Evolutionary conservation across 2,329 filamentous ascomycete species (phyloP).

Genomic region (Celoporthe dispersa): DNA sequence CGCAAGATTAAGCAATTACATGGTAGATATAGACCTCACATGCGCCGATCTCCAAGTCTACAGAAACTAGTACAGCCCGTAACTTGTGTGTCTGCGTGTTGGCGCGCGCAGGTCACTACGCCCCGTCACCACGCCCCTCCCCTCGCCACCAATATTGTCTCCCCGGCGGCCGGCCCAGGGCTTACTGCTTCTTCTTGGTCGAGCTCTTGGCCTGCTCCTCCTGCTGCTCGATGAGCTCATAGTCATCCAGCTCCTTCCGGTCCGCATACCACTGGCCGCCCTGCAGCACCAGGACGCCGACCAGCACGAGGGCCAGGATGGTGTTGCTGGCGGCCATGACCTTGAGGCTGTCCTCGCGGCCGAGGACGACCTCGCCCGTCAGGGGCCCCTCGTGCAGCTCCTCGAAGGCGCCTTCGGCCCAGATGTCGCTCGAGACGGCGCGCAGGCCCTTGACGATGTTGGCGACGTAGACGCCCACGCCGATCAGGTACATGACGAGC

Average conservation of each 20-base stretch:
- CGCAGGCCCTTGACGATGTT: slow-evolving; percentile 96
- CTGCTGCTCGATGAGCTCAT: slow-evolving; percentile 64
- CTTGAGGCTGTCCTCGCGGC: slow-evolving; percentile 85
- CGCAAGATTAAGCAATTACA: not conserved
- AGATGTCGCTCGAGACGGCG: slow-evolving; percentile 76
- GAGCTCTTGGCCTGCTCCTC: slow-evolving; percentile 34
- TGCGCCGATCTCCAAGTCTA: not conserved
- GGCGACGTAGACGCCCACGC: slow-evolving; percentile 88
- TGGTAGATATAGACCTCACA: not conserved
- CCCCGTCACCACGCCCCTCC: not conserved
- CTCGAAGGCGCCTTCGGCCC: slow-evolving; percentile 46
- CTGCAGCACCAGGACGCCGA: slow-evolving; percentile 91
- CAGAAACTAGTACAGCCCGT: not conserved
- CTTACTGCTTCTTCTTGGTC: slow-evolving; percentile 32
- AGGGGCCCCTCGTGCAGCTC: slow-evolving; percentile 47
- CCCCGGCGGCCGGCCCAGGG: no score
- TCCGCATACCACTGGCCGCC: slow-evolving; percentile 99
- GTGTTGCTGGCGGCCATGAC: slow-evolving; percentile 95
- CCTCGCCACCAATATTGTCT: no score
- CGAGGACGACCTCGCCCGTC: slow-evolving; percentile 70
- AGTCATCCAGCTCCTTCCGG: slow-evolving; percentile 85
- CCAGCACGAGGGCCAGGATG: slow-evolving; percentile 87
- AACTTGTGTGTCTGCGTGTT: not conserved
- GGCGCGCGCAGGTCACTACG: not conserved
- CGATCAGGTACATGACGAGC: slow-evolving; percentile 81